phyloP scores from a whole-genome alignment of 352 stramenopile genomes.

The Thraustochytrium striatum region DNA sequence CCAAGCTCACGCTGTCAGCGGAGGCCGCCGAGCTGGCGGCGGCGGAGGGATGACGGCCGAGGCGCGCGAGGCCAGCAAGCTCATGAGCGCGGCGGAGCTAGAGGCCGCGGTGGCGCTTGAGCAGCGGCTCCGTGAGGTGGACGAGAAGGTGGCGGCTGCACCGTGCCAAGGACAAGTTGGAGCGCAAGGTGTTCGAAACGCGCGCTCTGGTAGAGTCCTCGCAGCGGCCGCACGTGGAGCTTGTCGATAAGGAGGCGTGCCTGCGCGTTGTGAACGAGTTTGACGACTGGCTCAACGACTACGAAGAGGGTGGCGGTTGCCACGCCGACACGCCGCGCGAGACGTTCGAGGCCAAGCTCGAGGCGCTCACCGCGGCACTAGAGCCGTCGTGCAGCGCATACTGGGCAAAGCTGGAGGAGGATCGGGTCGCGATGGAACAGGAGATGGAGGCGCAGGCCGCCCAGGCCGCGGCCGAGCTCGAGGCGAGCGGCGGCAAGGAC shows the following conservation, averaged over 20 bases:
- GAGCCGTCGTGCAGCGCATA: slow-evolving; percentile 50
- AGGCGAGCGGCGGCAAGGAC: slow-evolving; percentile 63
- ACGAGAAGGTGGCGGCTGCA: slow-evolving; percentile 69
- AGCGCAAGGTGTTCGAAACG: slow-evolving; percentile 83
- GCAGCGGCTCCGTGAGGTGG: slow-evolving; percentile 65
- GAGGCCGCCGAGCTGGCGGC: slow-evolving; percentile 50
- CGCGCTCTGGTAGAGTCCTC: slow-evolving; percentile 53
- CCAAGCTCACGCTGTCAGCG: slow-evolving; percentile 53
- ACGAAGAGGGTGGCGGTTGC: slow-evolving; percentile 70
- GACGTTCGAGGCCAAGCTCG: slow-evolving; percentile 39
- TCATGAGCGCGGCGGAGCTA: background rate
- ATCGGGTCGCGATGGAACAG: slow-evolving; percentile 43
- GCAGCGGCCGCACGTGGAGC: slow-evolving; percentile 59
- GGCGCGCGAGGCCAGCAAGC: background rate
- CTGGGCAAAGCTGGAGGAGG: slow-evolving; percentile 55
- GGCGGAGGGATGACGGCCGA: background rate
- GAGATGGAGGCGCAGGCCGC: slow-evolving; percentile 54
- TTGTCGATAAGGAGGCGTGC: slow-evolving; percentile 64
- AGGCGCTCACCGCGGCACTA: slow-evolving; percentile 48
- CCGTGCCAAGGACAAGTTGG: slow-evolving; percentile 78
- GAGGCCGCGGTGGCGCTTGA: slow-evolving; percentile 58
- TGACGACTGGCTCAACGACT: slow-evolving; percentile 84
- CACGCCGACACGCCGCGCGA: slow-evolving; percentile 53
- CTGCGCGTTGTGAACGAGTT: slow-evolving; percentile 70
- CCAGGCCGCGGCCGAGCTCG: slow-evolving; percentile 64